Conservation (phyloP, 345 rosid species). For the Hevea brasiliensis region DNA sequence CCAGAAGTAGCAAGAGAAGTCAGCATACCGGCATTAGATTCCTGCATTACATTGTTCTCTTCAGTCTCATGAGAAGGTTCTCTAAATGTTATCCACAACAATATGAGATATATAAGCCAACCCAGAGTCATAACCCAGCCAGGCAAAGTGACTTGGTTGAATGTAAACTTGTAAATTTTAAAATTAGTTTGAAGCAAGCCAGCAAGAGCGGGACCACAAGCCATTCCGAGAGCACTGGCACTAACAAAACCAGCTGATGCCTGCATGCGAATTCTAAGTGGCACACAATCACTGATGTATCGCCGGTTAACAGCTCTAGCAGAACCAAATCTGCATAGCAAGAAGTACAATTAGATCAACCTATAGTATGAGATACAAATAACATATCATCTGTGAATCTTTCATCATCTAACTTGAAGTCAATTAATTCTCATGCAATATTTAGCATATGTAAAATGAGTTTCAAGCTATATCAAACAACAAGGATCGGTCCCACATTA, state of each 20-base stretch:
- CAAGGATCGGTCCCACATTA: not conserved
- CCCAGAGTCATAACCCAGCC: slow-evolving; percentile 98
- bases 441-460: not conserved
- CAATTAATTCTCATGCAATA: not conserved
- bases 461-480: not conserved
- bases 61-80: slow-evolving; percentile 73
- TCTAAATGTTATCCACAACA: slow-evolving; percentile 79
- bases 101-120: slow-evolving; percentile 80
- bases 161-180: slow-evolving; percentile 73
- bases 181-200: slow-evolving; percentile 88
- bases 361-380: not conserved
- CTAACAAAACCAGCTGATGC: slow-evolving; percentile 99
- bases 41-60: slow-evolving; percentile 37
- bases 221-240: slow-evolving; percentile 99
- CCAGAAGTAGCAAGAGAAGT: not conserved
- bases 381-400: not conserved
- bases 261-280: slow-evolving; percentile 84
- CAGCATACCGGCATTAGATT: slow-evolving; percentile 53
- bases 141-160: slow-evolving; percentile 81
- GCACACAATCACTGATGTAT: slow-evolving; percentile 96
- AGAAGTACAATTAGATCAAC: slow-evolving; percentile 24
- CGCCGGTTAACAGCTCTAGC: slow-evolving; percentile 99
- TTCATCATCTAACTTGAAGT: not conserved
- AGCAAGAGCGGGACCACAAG: slow-evolving; percentile 99
- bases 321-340: slow-evolving; percentile 77